Base-by-base conservation (phyloP, 2,329 filamentous ascomycete genomes). In the Ophiocordyceps unilateralis region DNA sequence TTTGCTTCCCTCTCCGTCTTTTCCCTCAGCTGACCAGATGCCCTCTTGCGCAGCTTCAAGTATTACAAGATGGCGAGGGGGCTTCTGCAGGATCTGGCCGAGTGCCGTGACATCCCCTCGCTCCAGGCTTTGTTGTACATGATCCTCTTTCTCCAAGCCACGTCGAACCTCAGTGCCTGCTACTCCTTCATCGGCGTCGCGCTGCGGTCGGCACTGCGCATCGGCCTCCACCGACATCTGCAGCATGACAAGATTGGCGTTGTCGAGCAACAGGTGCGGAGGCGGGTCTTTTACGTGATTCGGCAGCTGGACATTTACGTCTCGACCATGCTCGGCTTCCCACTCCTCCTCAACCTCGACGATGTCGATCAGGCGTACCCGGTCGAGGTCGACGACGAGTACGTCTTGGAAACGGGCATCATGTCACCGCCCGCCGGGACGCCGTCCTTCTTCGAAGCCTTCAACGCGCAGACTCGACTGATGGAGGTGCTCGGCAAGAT, bases 161-260 rank as follows among this genome's bases (percentile, higher is more conserved):
- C 84, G 2, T 82, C 83, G 10, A 84, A 85, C 54, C 64, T 89
- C 24, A 83, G 78, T 54, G 81, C 78, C 10, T 89, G 83, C 55
- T 89, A 89, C 58, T 76, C 82, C 0, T 87, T 85, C 51, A 72
- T 89, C 40, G 83, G 83, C 7, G 81, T 89, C 51, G 83, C 82
- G 2, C 65, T 88, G 41, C 74, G 83, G 41, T 81, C 81, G 7
- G 77, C 81, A n/a, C 61, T 89, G 28, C 75, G 83, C 23, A 78
- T 89, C 62, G 84, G 84, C 8, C 65, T 89, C 22, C 84, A 91
- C 57, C 78, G 84, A 42, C 75, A 82, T 46, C 62, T 89, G 6
- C 67, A 77, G 12, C 75, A 81, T 40, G 70, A 74, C 44, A 70
- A 70, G 44, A 70, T 81, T 43, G 70, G 72, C 41, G 67, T 74